Base-by-base conservation (phyloP, 257 asterid species). In the Perilla frutescens region DNA sequence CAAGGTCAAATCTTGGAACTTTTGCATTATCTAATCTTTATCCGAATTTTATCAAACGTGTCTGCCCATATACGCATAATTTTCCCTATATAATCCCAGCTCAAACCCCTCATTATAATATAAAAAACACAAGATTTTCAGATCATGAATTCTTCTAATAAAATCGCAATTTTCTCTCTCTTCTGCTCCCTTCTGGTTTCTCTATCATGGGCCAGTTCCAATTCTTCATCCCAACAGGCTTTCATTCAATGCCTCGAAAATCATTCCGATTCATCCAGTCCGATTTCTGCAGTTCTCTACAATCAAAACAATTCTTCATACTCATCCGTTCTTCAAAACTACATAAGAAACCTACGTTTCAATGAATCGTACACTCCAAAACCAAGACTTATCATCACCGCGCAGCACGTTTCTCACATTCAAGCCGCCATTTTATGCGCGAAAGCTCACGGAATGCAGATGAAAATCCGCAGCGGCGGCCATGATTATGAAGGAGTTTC, bases 401-500 rank as follows among this genome's bases (percentile, higher is more conserved):
- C 87, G 13, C 10, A 54, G 31, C 80, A 83, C 61, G 87, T 78
- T 10, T 83, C 92, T 31, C 92, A 89, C 81, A 56, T 89, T 1
- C 92, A 82, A 11, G 77, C 83, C 7, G 83, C 92, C 51, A 66
- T 89, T 1, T 0, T 74, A 13, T 88, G 93, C 68, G 85, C 81
- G 0, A 82, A 79, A 29, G 9, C 49, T 6, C 80, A 84, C 44
- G 34, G 66, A 34, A 37, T 84, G 65, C 88, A 76, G 66, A 84
- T 87, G 85, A 84, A 78, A 48, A 73, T 77, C 66, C 82, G 92
- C 5, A 84, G 89, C 56, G 91, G 91, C 26, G 91, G 91, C 62
- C 91, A 87, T 37, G 91, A 87, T 56, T 87, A 84, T 8, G 89
- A 87, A 32, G 92, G 92, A 0, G 4, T 83, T 9, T 87, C 92